Percentiles rank a stretch among this genome's conserved stretches.
Conservation (phyloP, 1,284 basidiomycete species). For the Rhodotorula mucilaginosa region DNA sequence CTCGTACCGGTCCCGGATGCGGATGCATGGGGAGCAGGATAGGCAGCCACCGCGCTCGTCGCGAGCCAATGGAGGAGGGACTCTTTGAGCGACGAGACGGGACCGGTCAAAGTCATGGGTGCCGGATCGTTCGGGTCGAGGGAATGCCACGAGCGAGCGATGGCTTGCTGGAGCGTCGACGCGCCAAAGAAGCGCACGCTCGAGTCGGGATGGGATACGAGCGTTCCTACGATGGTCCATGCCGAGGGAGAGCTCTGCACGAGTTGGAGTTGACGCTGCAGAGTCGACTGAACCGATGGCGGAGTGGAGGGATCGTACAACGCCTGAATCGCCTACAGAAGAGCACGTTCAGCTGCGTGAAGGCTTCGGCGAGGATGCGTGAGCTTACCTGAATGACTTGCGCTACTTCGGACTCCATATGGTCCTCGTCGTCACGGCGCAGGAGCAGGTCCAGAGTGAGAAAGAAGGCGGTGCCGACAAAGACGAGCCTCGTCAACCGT, state of each 20-base stretch:
- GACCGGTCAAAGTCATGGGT: background rate
- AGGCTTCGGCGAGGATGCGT: background rate
- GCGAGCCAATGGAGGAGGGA: slow-evolving; percentile 43
- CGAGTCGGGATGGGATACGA: slow-evolving; percentile 22
- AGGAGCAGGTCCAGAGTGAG: background rate
- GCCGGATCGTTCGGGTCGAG: slow-evolving; percentile 7
- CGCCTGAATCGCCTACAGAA: slow-evolving; percentile 18
- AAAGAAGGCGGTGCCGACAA: background rate
- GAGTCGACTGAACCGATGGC: slow-evolving; percentile 2
- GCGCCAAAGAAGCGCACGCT: slow-evolving; percentile 44
- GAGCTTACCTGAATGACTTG: slow-evolving; percentile 27
- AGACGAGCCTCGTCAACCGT: background rate
- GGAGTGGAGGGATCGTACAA: slow-evolving; percentile 30
- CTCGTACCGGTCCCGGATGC: background rate
- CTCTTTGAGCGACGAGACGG: slow-evolving; percentile 29
- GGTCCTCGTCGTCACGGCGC: too few species aligned
- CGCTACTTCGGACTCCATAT: slow-evolving; percentile 24
- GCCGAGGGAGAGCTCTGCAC: slow-evolving; percentile 18
- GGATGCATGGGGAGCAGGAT: slow-evolving; percentile 3
- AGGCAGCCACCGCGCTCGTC: slow-evolving; percentile 28
- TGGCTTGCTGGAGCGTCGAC: slow-evolving; percentile 40
- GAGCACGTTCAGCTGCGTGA: background rate
- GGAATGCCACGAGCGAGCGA: slow-evolving; percentile 38
- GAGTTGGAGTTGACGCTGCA: slow-evolving; percentile 28
- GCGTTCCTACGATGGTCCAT: slow-evolving; percentile 19